Base-by-base conservation (phyloP, 73 alveolate genomes). In the Effrenium voratum region DNA sequence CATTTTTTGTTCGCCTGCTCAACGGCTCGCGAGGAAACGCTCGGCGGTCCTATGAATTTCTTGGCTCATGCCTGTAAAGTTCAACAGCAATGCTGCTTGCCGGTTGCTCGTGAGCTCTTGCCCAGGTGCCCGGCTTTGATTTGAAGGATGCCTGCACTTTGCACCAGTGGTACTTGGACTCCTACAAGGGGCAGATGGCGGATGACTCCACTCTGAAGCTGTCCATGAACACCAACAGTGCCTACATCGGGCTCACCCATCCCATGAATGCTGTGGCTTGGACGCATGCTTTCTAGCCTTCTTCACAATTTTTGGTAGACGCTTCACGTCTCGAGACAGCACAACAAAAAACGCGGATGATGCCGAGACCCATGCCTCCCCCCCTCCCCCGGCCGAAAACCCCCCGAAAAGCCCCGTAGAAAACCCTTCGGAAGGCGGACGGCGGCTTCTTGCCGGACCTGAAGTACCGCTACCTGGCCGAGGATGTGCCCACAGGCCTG, bases 161-260 rank as follows among this genome's bases (percentile, higher is more conserved):
- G 97, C 97, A 90, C n/a, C 97, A 80, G 6, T 90, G 97, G 97
- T 90, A 90, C 76, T 43, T 90, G 88, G 97, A 90, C 57, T 63
- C 87, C 57, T 90, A 90, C 97, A 90, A 90, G 73, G 97, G 97
- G 57, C 97, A 90, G 88, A 90, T 90, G 97, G 88, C 97, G 24
- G 97, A 90, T 16, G 97, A 90, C 76, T 90, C 97, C 88, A 90
- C 97, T 43, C 43, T 90, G 76, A 90, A 90, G 97, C 45, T 90
- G 55, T 90, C 97, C 43, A 90, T 90, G 97, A 90, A 90, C 76
- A 90, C 97, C 73, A 90, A 90, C 97, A 90, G 97, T 32, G 97
- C 97, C 86, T 90, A 90, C 87, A 70, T 76, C 38, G 97, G 97
- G n/a, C 87, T 90, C 13, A 90, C 97, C 5, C 97, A 90, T 38